phyloP scores from a whole-genome alignment of 2,329 filamentous ascomycete species.

The Tolypocladium nubicola region DNA sequence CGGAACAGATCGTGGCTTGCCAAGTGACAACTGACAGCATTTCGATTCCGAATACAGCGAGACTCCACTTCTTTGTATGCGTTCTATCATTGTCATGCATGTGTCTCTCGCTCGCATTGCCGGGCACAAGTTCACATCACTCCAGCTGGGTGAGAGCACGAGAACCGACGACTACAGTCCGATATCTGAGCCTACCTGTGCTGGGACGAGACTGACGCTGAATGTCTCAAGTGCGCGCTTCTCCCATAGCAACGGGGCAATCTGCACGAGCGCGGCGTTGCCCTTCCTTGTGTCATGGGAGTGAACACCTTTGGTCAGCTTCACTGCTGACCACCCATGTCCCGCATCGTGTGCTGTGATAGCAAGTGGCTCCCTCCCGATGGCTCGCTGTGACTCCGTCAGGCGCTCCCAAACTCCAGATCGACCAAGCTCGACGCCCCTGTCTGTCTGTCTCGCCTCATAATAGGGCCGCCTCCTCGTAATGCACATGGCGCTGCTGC shows the following conservation, averaged over 20 bases:
- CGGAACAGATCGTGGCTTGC: not conserved
- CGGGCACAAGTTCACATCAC: too few species aligned
- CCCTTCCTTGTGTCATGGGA: conserved; percentile 2
- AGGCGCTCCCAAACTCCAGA: not conserved
- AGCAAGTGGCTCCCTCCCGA: not conserved
- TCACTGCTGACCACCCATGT: not conserved
- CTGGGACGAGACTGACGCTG: not conserved
- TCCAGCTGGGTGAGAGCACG: not conserved
- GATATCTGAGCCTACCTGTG: not conserved
- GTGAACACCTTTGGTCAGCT: not conserved
- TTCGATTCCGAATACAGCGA: not conserved
- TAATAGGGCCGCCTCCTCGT: not conserved
- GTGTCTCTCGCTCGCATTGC: not conserved
- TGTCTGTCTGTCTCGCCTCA: not conserved
- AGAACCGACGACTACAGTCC: not conserved
- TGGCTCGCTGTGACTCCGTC: not conserved
- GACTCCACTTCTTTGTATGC: not conserved
- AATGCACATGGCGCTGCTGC: not conserved
- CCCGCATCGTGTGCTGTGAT: not conserved
- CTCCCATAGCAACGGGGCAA: too few species aligned
- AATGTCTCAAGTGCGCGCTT: not conserved
- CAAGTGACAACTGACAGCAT: not conserved
- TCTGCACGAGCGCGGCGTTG: not conserved
- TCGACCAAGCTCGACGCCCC: not conserved
- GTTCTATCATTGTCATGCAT: not conserved